These are phyloP conservation scores for Umbelopsis isabellina DNA, from an alignment of 192 early-diverging fungal species.

Conservation along the genomic window DNA sequence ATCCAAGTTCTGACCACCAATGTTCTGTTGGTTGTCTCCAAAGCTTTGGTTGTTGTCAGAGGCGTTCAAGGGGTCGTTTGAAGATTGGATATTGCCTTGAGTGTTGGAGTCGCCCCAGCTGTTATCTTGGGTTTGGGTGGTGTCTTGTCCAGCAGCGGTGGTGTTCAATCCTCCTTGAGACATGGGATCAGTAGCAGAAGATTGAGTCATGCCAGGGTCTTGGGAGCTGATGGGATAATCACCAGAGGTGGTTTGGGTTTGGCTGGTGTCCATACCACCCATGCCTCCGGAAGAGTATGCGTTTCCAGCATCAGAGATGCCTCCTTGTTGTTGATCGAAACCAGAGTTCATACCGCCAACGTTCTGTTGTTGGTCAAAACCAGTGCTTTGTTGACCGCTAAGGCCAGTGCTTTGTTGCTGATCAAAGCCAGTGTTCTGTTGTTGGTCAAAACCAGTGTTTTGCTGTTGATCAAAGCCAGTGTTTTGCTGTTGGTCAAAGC, in stretches of 20 bases:
- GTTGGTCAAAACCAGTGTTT: constrained; percentile 1
- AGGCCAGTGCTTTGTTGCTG: neutral
- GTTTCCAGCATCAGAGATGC: neutral
- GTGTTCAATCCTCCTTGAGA: neutral
- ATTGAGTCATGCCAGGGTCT: constrained; percentile 4
- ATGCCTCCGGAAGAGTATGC: neutral
- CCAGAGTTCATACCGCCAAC: neutral
- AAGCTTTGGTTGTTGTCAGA: neutral
- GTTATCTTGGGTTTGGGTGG: neutral
- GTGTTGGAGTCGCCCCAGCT: neutral
- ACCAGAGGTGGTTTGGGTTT: neutral
- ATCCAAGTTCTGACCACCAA: neutral
- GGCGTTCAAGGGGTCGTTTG: neutral
- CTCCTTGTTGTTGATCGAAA: neutral
- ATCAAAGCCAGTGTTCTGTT: neutral
- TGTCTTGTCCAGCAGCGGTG: too few relatives aligned
- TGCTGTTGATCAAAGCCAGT: constrained; percentile 1
- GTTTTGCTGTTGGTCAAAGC: neutral
- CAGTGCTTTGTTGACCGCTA: neutral
- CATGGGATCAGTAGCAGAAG: neutral
- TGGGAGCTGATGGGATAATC: neutral
- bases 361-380: neutral
- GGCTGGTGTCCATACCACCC: neutral
- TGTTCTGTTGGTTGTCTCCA: neutral
- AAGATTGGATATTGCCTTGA: neutral